A percentile compares a stretch with the other conserved stretches of the same genome.
phyloP scores from a whole-genome alignment of 2,329 filamentous ascomycete genomes.

The Ceratocystis albifundus region DNA sequence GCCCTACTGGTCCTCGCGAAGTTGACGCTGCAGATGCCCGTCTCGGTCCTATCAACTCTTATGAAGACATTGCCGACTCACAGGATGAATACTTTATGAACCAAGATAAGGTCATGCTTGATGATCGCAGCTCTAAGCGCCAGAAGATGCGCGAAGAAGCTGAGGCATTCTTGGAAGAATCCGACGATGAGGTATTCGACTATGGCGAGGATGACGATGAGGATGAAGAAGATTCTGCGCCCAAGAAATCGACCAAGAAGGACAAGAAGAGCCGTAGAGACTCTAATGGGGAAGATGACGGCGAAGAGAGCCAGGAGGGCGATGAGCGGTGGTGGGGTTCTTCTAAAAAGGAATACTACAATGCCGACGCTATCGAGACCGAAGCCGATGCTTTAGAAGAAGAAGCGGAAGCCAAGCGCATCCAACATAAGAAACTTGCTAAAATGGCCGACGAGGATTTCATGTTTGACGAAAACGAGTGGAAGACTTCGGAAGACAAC shows the following conservation, averaged over 20 bases:
- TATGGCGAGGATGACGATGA: constrained; percentile 35
- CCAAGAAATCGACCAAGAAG: constrained; percentile 28
- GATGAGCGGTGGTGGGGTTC: constrained; percentile 72
- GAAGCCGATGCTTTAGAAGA: constrained; percentile 70
- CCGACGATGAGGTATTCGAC: constrained; percentile 51
- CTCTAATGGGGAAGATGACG: constrained; percentile 48
- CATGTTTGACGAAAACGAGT: constrained; percentile 80
- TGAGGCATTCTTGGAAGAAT: constrained; percentile 46
- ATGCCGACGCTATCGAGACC: constrained; percentile 62
- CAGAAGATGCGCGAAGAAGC: constrained; percentile 59
- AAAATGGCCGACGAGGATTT: constrained; percentile 89
- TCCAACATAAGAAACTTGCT: constrained; percentile 84
- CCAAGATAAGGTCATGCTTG: constrained; percentile 73
- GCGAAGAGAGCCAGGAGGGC: constrained; percentile 42
- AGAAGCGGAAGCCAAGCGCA: constrained; percentile 73
- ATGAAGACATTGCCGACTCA: constrained; percentile 79
- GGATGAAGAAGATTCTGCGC: constrained; percentile 35
- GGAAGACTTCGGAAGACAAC: constrained; percentile 50
- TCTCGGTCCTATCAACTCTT: constrained; percentile 50
- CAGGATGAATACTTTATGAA: constrained; percentile 89
- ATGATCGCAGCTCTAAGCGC: constrained; percentile 67
- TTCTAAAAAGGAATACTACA: constrained; percentile 82
- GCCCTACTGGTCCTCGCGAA: constrained; percentile 42
- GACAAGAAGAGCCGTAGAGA: constrained; percentile 24
- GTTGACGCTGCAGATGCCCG: constrained; percentile 48